Conservation (phyloP, 768 basidiomycete genomes). For the Gymnopilus junonius region DNA sequence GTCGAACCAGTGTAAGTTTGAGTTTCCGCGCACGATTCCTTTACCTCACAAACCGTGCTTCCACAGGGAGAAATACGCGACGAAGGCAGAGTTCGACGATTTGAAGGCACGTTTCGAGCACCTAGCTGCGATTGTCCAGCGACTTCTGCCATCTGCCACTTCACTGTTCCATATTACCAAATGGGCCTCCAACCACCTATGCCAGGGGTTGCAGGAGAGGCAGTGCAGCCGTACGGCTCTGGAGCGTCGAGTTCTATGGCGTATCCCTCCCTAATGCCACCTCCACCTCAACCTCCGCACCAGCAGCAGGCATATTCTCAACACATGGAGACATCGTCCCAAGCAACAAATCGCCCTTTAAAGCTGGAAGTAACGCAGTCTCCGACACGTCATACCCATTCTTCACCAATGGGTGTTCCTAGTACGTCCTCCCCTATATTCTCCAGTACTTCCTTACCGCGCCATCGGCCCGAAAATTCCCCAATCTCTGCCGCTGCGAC, state of each 20-base stretch:
- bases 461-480: constrained; percentile 28
- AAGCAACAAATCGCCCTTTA: constrained; percentile 22
- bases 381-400: constrained; percentile 21
- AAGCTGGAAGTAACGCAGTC: constrained; percentile 23
- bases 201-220: constrained; percentile 36
- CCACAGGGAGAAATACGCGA: constrained; percentile 78
- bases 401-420: constrained; percentile 15
- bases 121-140: constrained; percentile 59
- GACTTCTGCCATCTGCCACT: constrained; percentile 39
- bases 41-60: constrained; percentile 24
- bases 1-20: constrained; percentile 77
- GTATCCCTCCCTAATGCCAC: constrained; percentile 39
- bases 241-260: constrained; percentile 26
- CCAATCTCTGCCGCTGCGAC: constrained; percentile 19
- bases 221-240: constrained; percentile 30
- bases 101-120: constrained; percentile 67
- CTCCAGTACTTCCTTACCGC: constrained; percentile 20
- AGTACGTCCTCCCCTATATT: constrained; percentile 25
- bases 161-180: constrained; percentile 33
- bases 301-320: constrained; percentile 13
- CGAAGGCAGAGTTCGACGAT: constrained; percentile 76
- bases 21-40: constrained; percentile 21
- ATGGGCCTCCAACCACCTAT: constrained; percentile 32
- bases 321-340: constrained; percentile 19
- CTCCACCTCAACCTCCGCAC: constrained; percentile 31